These are phyloP conservation scores for Geotrichum citri-aurantii DNA, from an alignment of 1,139 yeast species.

Conservation along the genomic window DNA sequence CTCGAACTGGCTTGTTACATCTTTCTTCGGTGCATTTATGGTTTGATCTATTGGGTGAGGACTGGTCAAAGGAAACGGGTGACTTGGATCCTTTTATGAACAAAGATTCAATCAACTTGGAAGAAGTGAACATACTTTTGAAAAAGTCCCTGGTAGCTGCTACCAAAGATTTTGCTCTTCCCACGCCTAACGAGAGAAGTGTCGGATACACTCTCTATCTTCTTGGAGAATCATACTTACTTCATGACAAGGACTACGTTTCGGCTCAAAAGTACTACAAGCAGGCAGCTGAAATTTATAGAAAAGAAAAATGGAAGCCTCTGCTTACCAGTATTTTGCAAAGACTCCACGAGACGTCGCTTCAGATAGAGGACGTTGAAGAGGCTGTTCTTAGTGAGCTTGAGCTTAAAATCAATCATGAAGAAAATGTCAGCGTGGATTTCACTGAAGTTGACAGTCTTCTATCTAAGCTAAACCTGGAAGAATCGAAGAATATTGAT, in stretches of 20 bases:
- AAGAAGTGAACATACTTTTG: constrained; percentile 30
- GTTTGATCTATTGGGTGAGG: constrained; percentile 8
- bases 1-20: constrained; percentile 45
- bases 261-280: constrained; percentile 36
- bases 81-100: constrained; percentile 21
- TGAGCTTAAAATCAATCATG: constrained; percentile 12
- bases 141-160: constrained; percentile 25
- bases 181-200: constrained; percentile 36
- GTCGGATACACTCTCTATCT: constrained; percentile 36
- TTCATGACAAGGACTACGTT: constrained; percentile 32
- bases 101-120: constrained; percentile 20
- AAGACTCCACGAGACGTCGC: constrained; percentile 22
- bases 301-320: constrained; percentile 28
- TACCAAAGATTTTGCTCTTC: constrained; percentile 25
- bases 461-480: neutral
- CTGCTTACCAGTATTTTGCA: constrained; percentile 23
- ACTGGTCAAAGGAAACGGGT: constrained; percentile 21
- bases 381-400: constrained; percentile 23
- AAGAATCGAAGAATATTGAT: neutral
- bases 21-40: constrained; percentile 37
- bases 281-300: constrained; percentile 26
- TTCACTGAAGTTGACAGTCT: neutral
- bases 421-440: neutral
- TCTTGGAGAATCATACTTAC: constrained; percentile 32
- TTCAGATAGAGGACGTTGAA: constrained; percentile 16